A percentile compares a stretch with the other conserved stretches of the same genome.
phyloP scores from a whole-genome alignment of 1,284 basidiomycete species.

The Phellinidium pouzarii region DNA sequence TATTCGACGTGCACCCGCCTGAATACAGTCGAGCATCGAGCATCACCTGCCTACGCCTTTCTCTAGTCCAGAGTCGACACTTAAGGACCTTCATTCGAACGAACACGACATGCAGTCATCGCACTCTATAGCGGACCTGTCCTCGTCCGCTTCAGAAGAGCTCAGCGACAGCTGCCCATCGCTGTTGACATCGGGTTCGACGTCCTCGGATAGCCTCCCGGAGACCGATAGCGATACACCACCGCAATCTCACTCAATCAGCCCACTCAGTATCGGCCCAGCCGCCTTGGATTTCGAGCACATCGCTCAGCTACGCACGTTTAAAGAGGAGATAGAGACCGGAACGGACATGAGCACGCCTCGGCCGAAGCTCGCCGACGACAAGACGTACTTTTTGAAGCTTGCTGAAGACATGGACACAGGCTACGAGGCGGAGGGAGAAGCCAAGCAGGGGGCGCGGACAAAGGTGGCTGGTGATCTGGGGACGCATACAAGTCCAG shows the following conservation, averaged over 20 bases:
- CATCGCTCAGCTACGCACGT: too few species aligned
- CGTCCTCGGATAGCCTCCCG: background rate
- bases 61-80: background rate
- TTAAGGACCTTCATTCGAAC: background rate
- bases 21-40: background rate
- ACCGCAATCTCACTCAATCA: too few species aligned
- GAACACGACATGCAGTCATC: background rate
- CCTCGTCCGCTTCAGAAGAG: background rate
- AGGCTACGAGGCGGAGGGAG: background rate
- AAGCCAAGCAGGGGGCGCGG: background rate
- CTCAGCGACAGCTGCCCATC: background rate
- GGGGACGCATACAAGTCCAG: background rate
- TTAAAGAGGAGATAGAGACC: background rate
- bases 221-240: background rate
- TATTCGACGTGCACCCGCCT: background rate
- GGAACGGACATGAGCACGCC: background rate
- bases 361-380: background rate
- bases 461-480: background rate
- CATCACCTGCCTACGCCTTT: background rate
- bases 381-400: background rate
- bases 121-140: background rate
- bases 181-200: background rate
- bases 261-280: background rate
- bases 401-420: background rate
- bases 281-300: too few species aligned